These are phyloP conservation scores for Acacia melanoxylon DNA, from an alignment of 306 rosid genomes.

Conservation along the genomic window DNA sequence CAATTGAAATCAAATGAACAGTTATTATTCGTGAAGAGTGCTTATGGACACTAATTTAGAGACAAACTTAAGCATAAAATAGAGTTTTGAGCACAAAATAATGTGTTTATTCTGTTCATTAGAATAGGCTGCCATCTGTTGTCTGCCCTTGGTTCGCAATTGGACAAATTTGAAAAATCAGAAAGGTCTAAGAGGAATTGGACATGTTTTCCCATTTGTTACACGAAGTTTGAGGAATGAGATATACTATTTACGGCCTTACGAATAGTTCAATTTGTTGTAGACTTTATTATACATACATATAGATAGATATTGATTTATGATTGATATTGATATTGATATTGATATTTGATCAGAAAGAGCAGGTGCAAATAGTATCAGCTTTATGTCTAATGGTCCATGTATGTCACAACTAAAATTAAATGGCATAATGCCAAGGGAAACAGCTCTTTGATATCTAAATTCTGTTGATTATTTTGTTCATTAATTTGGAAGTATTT, in stretches of 20 bases:
- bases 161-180: background rate
- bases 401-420: conserved; percentile 1
- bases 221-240: background rate
- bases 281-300: no score
- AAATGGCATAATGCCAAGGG: background rate
- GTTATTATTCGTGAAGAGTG: background rate
- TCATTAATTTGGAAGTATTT: background rate
- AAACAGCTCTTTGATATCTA: background rate
- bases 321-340: background rate
- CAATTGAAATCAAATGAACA: background rate
- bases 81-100: background rate
- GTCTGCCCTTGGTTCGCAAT: background rate
- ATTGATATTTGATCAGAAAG: conserved; percentile 4
- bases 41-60: background rate
- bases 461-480: background rate
- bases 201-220: background rate
- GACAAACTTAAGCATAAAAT: background rate
- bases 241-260: background rate
- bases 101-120: background rate
- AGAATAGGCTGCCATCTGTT: background rate
- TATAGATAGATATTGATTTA: background rate
- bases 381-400: conserved; percentile 7
- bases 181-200: background rate
- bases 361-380: background rate
- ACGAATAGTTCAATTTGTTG: background rate